Base-by-base conservation (phyloP, 2,329 filamentous ascomycete species). In the Xylariaceae sp. region DNA sequence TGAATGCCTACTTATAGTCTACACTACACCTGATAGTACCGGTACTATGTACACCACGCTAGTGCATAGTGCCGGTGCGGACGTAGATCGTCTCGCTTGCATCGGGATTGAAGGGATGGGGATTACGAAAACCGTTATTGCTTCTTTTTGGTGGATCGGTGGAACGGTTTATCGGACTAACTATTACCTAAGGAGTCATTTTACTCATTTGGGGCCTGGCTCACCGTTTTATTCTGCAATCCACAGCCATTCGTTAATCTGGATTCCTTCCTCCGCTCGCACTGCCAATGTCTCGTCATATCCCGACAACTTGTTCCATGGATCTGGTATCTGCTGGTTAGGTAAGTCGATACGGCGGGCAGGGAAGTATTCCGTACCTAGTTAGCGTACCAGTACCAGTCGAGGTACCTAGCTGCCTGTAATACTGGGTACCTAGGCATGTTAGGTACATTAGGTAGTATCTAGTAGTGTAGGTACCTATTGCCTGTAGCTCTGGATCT, bases 91-190 rank as follows among this genome's bases (percentile, higher is more conserved):
- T 34, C 32, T 34, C 32, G 32, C 5, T 10, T 34, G 32, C 3
- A 13, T 34, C 13, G 32, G 32, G 32, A 34, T 34, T 34, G 32
- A n/a, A n/a, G n/a, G 5, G 32, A 34, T 34, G 9, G 32, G 32
- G 32, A 34, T 34, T 34, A 53, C 49, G 53, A 58, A 56, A 54
- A 49, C 56, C 54, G 54, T 58, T 58, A 50, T 58, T 56, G 45
- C 54, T 51, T 51, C 47, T 56, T 58, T 47, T 51, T n/a, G n/a
- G n/a, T n/a, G n/a, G n/a, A n/a, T n/a, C n/a, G 51, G 54, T 46
- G 50, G 44, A 50, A 26, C 43, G 41, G 49, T 51, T 45, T 50
- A 46, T 42, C n/a, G n/a, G n/a, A n/a, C n/a, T n/a, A n/a, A 16
- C 21, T 26, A 26, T 43, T 16, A 26, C 41, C 6, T 26, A 21